These are phyloP conservation scores for Sphagnum contortum DNA, from an alignment of 225 moss, liverwort and hornwort species.

Conservation along the genomic window DNA sequence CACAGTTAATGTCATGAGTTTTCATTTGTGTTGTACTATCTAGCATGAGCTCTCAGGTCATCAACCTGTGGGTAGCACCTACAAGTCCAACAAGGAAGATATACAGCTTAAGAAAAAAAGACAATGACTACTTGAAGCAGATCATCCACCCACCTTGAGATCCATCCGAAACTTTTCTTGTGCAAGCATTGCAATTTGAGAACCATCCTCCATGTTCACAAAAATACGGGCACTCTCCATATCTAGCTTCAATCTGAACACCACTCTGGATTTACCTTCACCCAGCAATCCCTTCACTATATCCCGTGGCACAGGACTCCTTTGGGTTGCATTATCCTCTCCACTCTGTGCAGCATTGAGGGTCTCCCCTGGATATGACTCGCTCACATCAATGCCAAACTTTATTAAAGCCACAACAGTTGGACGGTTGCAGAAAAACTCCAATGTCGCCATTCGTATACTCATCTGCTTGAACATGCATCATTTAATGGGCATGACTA, in stretches of 20 bases:
- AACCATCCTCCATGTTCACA: constrained; percentile 93
- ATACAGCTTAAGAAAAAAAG: no score
- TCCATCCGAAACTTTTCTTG: constrained; percentile 88
- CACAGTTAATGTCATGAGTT: no score
- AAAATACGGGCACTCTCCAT: constrained; percentile 99
- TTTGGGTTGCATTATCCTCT: constrained; percentile 28
- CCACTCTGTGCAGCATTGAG: constrained; percentile 14
- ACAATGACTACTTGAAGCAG: no score
- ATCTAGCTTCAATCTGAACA: constrained; percentile 75
- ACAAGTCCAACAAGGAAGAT: no score
- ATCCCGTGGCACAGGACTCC: constrained; percentile 45
- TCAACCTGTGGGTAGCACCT: no score
- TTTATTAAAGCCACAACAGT: constrained; percentile 89
- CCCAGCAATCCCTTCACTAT: constrained; percentile 87
- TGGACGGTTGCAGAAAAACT: constrained; percentile 96
- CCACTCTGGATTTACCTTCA: constrained; percentile 82
- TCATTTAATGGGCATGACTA: neutral
- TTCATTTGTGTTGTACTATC: no score
- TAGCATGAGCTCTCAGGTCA: no score
- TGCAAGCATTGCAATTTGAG: constrained; percentile 76
- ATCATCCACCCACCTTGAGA: constrained; percentile 39
- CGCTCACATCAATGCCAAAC: constrained; percentile 79
- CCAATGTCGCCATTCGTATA: constrained; percentile 88
- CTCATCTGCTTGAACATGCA: constrained; percentile 50
- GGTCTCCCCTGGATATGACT: constrained; percentile 39